Conservation (phyloP, 441 rosid genomes). For the Melastoma candidum region DNA sequence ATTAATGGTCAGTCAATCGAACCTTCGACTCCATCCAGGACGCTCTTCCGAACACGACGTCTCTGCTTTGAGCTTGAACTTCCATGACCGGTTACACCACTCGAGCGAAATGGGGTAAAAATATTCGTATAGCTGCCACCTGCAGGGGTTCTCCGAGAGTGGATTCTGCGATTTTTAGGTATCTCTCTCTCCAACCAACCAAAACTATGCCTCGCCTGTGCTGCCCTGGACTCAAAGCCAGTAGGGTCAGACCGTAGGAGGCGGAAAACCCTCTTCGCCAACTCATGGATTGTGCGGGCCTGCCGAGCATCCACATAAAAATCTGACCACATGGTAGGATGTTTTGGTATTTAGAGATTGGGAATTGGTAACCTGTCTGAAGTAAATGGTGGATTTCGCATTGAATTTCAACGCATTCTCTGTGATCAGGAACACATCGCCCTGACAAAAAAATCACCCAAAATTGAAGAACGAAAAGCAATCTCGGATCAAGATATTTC, state of each 20-base stretch:
- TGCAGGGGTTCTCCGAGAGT: constrained; percentile 33
- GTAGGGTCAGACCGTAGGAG: constrained; percentile 37
- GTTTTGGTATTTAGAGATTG: constrained; percentile 2
- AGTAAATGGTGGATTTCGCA: constrained; percentile 39
- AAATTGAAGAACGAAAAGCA: not conserved
- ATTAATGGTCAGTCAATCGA: constrained; percentile 14
- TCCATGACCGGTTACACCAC: too few relatives aligned
- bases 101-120: constrained; percentile 17
- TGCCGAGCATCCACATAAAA: constrained; percentile 10
- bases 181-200: too few relatives aligned
- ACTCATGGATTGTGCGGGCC: constrained; percentile 57
- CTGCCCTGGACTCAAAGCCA: constrained; percentile 21
- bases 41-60: too few relatives aligned
- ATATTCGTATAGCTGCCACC: constrained; percentile 26
- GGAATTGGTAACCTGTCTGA: constrained; percentile 34
- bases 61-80: too few relatives aligned
- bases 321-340: constrained; percentile 3
- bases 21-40: constrained; percentile 6
- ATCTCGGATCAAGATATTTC: not conserved
- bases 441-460: constrained; percentile 20
- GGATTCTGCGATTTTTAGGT: constrained; percentile 6
- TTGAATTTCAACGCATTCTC: constrained; percentile 61
- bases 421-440: constrained; percentile 43
- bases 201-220: too few relatives aligned
- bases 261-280: constrained; percentile 46